phyloP scores from a whole-genome alignment of 768 basidiomycete genomes.

The Boletales sp. region DNA sequence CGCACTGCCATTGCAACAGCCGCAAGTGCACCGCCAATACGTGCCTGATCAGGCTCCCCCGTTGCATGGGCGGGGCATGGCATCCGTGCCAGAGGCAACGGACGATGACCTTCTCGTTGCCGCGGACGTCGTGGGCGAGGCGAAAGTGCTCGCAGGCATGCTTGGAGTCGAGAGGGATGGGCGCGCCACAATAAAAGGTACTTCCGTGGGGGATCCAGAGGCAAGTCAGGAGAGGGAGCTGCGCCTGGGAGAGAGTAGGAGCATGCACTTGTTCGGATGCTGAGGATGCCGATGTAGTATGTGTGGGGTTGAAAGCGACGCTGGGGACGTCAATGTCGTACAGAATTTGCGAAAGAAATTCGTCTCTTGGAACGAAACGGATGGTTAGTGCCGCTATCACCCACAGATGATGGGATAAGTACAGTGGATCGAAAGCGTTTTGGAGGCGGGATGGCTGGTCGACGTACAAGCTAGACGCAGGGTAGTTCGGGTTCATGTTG shows the following conservation, averaged over 20 bases:
- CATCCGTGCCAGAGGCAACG: conserved; percentile 12
- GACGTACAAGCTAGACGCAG: not conserved
- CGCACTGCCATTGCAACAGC: conserved; percentile 16
- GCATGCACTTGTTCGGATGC: not conserved
- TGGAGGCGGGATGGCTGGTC: not conserved
- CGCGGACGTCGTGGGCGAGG: conserved; percentile 11
- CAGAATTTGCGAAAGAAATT: conserved; percentile 12
- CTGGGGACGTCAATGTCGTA: not conserved
- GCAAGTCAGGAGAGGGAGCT: conserved; percentile 2
- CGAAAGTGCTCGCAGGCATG: conserved; percentile 12
- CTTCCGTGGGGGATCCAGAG: conserved; percentile 3
- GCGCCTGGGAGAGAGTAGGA: not conserved
- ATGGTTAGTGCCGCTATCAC: not conserved
- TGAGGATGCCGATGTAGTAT: not conserved
- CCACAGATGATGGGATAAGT: not conserved
- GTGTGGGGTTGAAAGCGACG: not conserved
- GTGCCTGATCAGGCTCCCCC: conserved; percentile 18
- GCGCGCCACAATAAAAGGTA: conserved; percentile 5
- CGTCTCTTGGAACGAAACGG: conserved; percentile 8
- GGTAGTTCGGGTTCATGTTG: not conserved
- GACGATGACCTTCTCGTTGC: conserved; percentile 14
- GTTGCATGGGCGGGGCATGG: conserved; percentile 17
- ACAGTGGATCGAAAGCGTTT: conserved; percentile 8
- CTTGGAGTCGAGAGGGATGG: conserved; percentile 7
- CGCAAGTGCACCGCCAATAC: conserved; percentile 15